A percentile compares a stretch with the other conserved stretches of the same genome.
Conservation (phyloP, 129 eudicot genomes). For the Flaveria linearis region DNA sequence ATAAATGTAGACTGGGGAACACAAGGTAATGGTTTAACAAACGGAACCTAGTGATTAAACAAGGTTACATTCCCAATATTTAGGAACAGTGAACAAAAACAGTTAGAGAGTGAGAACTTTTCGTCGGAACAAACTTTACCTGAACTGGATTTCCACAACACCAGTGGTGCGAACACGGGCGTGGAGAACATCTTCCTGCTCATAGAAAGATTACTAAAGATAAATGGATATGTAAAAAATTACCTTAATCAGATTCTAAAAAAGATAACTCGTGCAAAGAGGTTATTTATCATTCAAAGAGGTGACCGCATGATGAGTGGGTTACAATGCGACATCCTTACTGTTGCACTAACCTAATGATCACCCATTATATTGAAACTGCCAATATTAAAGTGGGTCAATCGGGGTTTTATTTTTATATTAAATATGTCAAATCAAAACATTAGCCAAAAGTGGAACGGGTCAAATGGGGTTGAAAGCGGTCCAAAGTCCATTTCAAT, state of each 20-base stretch:
- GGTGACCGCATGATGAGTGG: neutral
- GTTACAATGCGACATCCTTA: neutral
- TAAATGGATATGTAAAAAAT: neutral
- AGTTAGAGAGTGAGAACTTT: neutral
- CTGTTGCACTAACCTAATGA: conserved; percentile 2
- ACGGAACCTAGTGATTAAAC: conserved; percentile 2
- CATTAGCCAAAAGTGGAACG: neutral
- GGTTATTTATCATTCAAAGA: conserved; percentile 9
- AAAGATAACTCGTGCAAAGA: neutral
- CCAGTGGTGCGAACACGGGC: conserved; percentile 98
- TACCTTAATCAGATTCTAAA: neutral
- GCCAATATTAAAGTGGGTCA: neutral
- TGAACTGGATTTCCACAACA: conserved; percentile 98
- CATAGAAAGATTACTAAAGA: conserved; percentile 11
- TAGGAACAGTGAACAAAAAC: conserved; percentile 5
- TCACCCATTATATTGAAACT: conserved; percentile 11
- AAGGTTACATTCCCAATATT: neutral
- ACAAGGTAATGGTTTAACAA: neutral
- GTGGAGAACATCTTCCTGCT: conserved; percentile 95
- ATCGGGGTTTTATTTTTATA: neutral
- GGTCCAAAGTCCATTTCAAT: neutral
- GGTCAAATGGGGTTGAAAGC: neutral
- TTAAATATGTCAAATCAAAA: neutral
- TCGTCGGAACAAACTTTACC: conserved; percentile 40
- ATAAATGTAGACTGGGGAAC: conserved; percentile 5